Percentiles rank a stretch among this genome's conserved stretches.
These are phyloP conservation scores for Crithidia bombi DNA, from an alignment of 208 protist species.

Conservation along the genomic window DNA sequence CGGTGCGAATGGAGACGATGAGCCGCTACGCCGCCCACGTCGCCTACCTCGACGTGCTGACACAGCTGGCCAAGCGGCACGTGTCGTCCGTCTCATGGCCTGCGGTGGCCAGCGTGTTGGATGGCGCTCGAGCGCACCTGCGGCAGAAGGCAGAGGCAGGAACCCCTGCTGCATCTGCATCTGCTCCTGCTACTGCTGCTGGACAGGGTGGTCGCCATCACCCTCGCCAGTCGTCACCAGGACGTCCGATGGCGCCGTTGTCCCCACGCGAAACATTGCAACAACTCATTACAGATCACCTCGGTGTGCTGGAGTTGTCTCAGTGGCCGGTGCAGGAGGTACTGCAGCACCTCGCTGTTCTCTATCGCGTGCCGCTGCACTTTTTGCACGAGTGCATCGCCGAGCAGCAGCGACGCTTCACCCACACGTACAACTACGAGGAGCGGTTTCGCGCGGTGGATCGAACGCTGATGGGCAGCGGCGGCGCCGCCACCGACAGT, in stretches of 20 bases:
- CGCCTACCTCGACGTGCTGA: constrained; percentile 55
- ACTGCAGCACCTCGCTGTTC: constrained; percentile 49
- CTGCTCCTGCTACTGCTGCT: background rate
- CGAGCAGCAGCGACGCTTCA: constrained; percentile 44
- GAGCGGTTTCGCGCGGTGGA: constrained; percentile 70
- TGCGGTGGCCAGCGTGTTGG: constrained; percentile 31
- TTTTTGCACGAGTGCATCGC: constrained; percentile 56
- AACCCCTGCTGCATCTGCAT: constrained; percentile 23
- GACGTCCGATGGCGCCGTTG: background rate
- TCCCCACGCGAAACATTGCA: constrained; percentile 31
- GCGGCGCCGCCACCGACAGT: constrained; percentile 26
- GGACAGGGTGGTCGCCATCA: background rate
- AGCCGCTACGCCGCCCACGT: constrained; percentile 42
- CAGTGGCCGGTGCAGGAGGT: constrained; percentile 65
- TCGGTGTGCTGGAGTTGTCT: constrained; percentile 48
- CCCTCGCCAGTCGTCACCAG: background rate
- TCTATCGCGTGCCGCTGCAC: constrained; percentile 45
- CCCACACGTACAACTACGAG: constrained; percentile 68
- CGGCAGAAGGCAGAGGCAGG: constrained; percentile 26
- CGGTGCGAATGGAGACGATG: constrained; percentile 35
- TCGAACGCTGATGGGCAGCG: constrained; percentile 41
- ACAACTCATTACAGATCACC: constrained; percentile 43
- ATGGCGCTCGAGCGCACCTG: constrained; percentile 41
- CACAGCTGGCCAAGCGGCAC: constrained; percentile 31
- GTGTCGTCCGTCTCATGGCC: constrained; percentile 43